A percentile compares a stretch with the other conserved stretches of the same genome.
Conservation (phyloP, 495 filamentous ascomycete species). For the Trichoderma reesei region DNA sequence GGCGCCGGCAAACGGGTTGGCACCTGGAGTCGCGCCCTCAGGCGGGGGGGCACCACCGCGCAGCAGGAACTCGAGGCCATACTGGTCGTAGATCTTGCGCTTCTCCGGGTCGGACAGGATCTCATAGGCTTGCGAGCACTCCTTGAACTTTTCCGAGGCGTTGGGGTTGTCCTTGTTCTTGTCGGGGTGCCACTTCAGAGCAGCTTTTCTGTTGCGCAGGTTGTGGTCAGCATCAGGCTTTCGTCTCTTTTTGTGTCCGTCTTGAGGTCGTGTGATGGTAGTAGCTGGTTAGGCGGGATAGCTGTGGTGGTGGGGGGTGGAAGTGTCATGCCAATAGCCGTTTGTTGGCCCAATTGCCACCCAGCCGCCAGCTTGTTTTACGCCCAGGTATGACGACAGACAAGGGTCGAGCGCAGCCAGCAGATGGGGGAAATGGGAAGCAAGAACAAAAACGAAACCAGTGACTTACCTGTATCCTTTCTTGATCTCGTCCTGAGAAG, state of each 20-base stretch:
- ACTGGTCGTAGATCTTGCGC: conserved; percentile 91
- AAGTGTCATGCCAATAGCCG: neutral
- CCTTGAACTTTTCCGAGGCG: conserved; percentile 86
- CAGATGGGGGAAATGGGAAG: conserved; percentile 11
- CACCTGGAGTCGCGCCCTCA: conserved; percentile 35
- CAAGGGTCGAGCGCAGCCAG: neutral
- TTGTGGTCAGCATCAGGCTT: conserved; percentile 15
- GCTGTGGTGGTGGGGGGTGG: conserved; percentile 4
- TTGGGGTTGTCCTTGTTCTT: conserved; percentile 89
- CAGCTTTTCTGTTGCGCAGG: conserved; percentile 55
- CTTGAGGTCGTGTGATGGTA: too few species aligned
- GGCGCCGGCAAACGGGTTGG: conserved; percentile 40
- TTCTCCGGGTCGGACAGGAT: conserved; percentile 96
- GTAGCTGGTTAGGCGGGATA: neutral
- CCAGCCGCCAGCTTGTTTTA: neutral
- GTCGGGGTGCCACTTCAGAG: conserved; percentile 89
- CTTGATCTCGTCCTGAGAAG: conserved; percentile 88
- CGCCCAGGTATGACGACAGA: neutral
- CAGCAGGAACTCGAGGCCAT: conserved; percentile 83
- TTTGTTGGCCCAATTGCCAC: conserved; percentile 1
- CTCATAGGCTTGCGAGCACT: conserved; percentile 93
- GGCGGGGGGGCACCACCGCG: conserved; percentile 71
- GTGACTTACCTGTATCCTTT: conserved; percentile 77
- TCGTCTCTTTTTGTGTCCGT: too few species aligned
- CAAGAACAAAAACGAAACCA: conserved; percentile 8